Evolutionary conservation across 2,329 filamentous ascomycete species (phyloP), one percentile per base, ranked within the genome.

Genomic region (Diaporthe eres): DNA sequence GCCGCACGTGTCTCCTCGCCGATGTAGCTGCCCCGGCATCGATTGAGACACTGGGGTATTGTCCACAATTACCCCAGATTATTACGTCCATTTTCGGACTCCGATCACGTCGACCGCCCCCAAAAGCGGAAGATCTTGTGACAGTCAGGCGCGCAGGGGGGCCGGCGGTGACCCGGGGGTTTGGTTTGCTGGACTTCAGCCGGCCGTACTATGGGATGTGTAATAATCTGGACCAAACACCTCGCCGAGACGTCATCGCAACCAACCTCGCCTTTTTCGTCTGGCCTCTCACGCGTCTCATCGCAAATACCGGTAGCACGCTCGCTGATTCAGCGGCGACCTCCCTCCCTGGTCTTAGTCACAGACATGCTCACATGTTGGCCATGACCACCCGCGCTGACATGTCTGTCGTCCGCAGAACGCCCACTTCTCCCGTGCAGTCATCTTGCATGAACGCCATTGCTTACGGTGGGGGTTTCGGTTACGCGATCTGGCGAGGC

Each of bases 241-340:
- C 13, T 31, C 31, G 31, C 47, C 19, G 63, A 39, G 47, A 37
- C 63, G 63, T 68, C 65, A 53, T 53, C 47, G 2, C 31, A 39
- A 39, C 28, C 61, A 34, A 68, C 22, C 15, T 28, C 28, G 13
- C n/a, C 37, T 44, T 49, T 49, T 17, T 39, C 28, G 6, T 28
- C 58, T 25, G 13, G 28, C 44, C 61, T 37, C 44, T 39, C 65
- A 10, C 63, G 8, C 25, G 34, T 28, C 47, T 34, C 31, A 25
- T 53, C 37, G 47, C 31, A 39, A 53, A 39, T 19, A 34, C 34
- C 34, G 7, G 34, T 34, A 53, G 47, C 22, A 28, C 4, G 28
- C 31, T 68, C 34, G 65, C 65, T 68, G 65, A 68, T 68, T 68
- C 47, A 68, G 65, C 65, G 7, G 47, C 31, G n/a, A 25, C 44